Evolutionary conservation across 305 asterid genomes (phyloP), one percentile per base, ranked within the genome.

Genomic region (Striga hermonthica): DNA sequence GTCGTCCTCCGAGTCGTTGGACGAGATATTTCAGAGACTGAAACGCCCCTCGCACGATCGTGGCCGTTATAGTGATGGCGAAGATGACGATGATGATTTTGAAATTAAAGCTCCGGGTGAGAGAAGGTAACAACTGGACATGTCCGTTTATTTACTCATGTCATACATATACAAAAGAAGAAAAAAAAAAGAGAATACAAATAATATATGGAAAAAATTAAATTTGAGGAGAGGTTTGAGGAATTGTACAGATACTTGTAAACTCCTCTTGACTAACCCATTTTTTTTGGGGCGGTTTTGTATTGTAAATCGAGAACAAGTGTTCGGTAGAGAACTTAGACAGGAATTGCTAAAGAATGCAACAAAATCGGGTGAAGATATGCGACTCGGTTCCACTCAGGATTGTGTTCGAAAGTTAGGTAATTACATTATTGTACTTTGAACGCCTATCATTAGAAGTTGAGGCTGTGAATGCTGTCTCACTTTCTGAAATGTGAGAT

Each of bases 11-110:
- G 97, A 90, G 52, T 88, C 96, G 7, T 86, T 93, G 11, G 97
- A 88, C 38, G 88, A 82, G 54, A 93, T 93, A 76, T 93, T 93
- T 70, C 95, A 88, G 79, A 86, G 81, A 83, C 64, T 93, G 78
- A 88, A 84, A 78, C 79, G 84, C 34, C 95, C 96, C 4, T 52
- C 84, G 1, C 69, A 65, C 4, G 83, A 74, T 68, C 78, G 53
- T 37, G 78, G 48, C 5, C 76, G 34, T 4, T 50, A 59, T 6
- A 67, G 71, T 62, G 80, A 65, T 4, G 83, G 81, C 35, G 89
- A 76, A 12, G 88, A 80, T 22, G 31, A 22, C 31, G 31, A 22
- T 1, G 31, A 22, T 4, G 82, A 74, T 13, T 75, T 60, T 43
- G 83, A 73, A 41, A 72, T 45, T 56, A 63, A 68, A 73, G 74